phyloP scores from a whole-genome alignment of 345 rosid species.

The Viola odorata region DNA sequence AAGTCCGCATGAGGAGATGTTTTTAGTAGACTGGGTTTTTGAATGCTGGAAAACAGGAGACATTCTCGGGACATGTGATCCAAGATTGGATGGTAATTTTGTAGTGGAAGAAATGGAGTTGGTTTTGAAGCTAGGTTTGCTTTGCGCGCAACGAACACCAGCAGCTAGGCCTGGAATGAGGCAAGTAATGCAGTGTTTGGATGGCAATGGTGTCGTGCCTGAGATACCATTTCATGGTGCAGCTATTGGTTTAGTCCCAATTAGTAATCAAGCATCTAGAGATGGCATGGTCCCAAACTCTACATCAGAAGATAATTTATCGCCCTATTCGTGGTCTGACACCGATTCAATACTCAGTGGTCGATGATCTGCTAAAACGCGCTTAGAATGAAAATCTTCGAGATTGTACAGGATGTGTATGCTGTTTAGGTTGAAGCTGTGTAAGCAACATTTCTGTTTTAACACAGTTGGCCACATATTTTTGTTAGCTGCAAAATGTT shows the following conservation, averaged over 20 bases:
- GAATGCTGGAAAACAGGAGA: slow-evolving; percentile 11
- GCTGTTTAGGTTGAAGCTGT: too few species aligned
- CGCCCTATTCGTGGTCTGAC: slow-evolving; percentile 18
- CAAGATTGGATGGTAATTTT: slow-evolving; percentile 8
- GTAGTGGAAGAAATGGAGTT: slow-evolving; percentile 13
- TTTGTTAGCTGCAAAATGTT: not conserved
- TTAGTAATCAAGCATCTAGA: not conserved
- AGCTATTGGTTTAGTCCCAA: not conserved
- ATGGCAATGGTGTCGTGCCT: slow-evolving; percentile 5
- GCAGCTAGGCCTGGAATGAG: slow-evolving; percentile 20
- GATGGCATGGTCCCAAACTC: not conserved
- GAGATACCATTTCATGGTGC: slow-evolving; percentile 2
- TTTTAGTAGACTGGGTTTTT: slow-evolving; percentile 15
- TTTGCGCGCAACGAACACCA: slow-evolving; percentile 5
- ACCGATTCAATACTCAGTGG: slow-evolving; percentile 22
- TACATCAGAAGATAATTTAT: slow-evolving; percentile 3
- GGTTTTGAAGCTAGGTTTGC: slow-evolving; percentile 15
- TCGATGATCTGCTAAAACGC: slow-evolving; percentile 10
- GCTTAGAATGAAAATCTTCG: not conserved
- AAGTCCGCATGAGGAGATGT: not conserved
- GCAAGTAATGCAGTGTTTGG: slow-evolving; percentile 14
- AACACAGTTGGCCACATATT: not conserved
- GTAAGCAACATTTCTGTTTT: not conserved
- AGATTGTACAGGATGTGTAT: too few species aligned
- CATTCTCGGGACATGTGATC: slow-evolving; percentile 14